Base-by-base conservation (phyloP, 768 basidiomycete species). In the Vishniacozyma victoriae region DNA sequence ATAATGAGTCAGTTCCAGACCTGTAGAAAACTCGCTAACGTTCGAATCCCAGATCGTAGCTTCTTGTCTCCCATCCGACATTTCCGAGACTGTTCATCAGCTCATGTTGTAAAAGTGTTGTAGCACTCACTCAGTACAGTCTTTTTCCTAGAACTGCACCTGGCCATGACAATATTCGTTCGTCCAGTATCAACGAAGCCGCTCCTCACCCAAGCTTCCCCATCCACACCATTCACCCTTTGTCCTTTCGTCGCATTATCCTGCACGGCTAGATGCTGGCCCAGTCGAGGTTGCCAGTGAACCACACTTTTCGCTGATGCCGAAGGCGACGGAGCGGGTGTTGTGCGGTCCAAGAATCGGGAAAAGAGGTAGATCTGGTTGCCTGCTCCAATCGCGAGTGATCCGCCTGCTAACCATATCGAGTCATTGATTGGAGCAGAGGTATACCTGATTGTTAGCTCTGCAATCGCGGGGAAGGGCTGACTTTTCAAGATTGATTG, bases 31-130 rank as follows among this genome's bases (percentile, higher is more conserved):
- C 70, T 93, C 87, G 15, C 87, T 91, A 70, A 87, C 86, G 43
- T 85, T 85, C 0, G 91, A 95, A 71, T 96, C 90, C 93, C 93
- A 97, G 15, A 97, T 89, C 0, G 89, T 90, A 38, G 96, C 71
- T 64, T 92, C 88, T 50, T 54, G 52, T 35, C 86, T 78, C 0
- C 84, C 84, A 16, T 80, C 78, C 0, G 76, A 60, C 14, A 73
- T 68, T 4, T 78, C 74, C 13, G 84, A 80, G 52, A 89, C 87
- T 90, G 41, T 11, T 7, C 16, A 27, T 12, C 14, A 20, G 41
- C 19, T 18, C 5, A 7, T 37, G 20, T 6, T 2, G 18, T 9
- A 14, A 27, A 13, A 22, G 6, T 35, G 23, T 20, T 38, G 48
- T 12, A 54, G 31, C n/a, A 75, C 79, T 50, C 67, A 89, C 91